Conservation (phyloP, 306 rosid genomes). For the Styphnolobium japonicum region DNA sequence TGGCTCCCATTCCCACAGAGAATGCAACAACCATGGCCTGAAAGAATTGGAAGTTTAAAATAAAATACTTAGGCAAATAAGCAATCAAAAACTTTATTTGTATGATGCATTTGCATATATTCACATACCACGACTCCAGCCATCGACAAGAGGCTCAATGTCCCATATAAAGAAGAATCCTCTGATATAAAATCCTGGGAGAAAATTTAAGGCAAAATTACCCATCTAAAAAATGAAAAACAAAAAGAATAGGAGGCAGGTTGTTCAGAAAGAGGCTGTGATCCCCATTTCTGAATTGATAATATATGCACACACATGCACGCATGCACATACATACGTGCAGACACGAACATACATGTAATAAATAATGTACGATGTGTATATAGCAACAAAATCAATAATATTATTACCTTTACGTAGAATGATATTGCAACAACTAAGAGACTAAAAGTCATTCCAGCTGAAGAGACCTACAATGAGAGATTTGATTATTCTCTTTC, state of each 20-base stretch:
- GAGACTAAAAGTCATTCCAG: slow-evolving; percentile 77
- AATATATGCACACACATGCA: neutral
- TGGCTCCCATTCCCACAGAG: slow-evolving; percentile 92
- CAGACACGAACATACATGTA: neutral
- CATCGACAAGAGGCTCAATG: slow-evolving; percentile 55
- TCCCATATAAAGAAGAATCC: slow-evolving; percentile 47
- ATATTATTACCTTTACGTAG: slow-evolving; percentile 61
- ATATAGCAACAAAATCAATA: neutral
- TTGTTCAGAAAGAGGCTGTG: neutral
- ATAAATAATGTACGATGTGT: neutral
- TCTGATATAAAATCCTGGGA: slow-evolving; percentile 46
- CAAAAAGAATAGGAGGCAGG: neutral
- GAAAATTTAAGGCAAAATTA: slow-evolving; percentile 19
- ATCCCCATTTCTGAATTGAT: neutral
- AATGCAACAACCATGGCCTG: slow-evolving; percentile 83
- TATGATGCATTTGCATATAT: neutral
- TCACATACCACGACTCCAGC: slow-evolving; percentile 89
- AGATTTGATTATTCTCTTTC: slow-evolving; percentile 10
- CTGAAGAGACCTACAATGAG: slow-evolving; percentile 70
- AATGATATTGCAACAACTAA: slow-evolving; percentile 69
- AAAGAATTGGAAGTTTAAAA: slow-evolving; percentile 28
- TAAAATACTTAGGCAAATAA: slow-evolving; percentile 9
- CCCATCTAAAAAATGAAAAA: neutral
- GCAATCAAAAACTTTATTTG: neutral
- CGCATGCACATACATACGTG: neutral